Evolutionary conservation across 495 filamentous ascomycete species (phyloP), one percentile per base, ranked within the genome.

Genomic region (Amniculicola lignicola): DNA sequence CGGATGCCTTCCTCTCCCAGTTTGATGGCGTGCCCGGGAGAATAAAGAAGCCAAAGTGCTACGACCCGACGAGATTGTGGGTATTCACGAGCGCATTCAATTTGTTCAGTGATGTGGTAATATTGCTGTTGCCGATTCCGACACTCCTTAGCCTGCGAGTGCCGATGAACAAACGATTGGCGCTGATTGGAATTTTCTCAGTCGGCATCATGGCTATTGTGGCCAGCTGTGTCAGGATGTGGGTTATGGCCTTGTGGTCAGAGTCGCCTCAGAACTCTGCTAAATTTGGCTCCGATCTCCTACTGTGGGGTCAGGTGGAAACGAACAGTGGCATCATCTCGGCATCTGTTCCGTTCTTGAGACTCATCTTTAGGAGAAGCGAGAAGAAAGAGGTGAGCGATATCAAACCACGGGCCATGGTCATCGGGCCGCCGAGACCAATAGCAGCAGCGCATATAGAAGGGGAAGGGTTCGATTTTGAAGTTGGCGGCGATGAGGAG

Each of bases 231-330:
- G 58, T 61, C 19, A 39, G 58, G 27, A 61, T 61, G 58, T 61
- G 58, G 58, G 51, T 61, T 22, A 61, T 61, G 58, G 58, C 58
- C 3, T 51, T 61, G 4, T 61, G 58, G 58, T 38, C 44, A 24
- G 51, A 55, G 31, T 53, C 47, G 3, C 43, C 51, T 0, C 33
- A 50, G 16, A 56, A 55, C 28, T 16, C 22, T 9, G 51, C 45
- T 18, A 15, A 46, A 12, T 61, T 61, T 19, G 58, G 58, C 28
- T 4, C 58, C 2, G 58, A 61, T 23, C 40, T 61, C 5, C 48
- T 61, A 11, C 58, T 61, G 21, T 61, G 58, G 58, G 58, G 58
- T 15, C 58, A 61, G 35, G 58, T 61, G 14, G 58, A 61, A 36
- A 51, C 46, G 12, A 61, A 61, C 44, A 31, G 22, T 11, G 58